Evolutionary conservation across 805 yeast genomes (phyloP).

Genomic region (Cyberlindnera samutprakarnensis): DNA sequence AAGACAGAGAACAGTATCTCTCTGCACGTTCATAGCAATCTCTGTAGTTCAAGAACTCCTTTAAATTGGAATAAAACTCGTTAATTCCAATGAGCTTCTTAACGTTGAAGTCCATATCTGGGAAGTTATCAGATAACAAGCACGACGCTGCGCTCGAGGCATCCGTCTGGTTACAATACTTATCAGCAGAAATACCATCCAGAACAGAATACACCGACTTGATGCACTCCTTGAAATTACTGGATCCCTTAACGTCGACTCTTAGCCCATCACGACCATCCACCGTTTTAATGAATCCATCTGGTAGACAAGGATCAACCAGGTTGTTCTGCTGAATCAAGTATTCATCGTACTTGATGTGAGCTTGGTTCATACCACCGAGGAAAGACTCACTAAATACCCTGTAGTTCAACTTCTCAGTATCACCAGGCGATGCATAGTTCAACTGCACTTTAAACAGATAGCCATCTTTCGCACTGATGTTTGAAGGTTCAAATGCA

Average conservation of each 20-base stretch:
- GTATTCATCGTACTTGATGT: conserved; percentile 33
- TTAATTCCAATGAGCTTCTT: conserved; percentile 58
- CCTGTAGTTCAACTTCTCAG: conserved; percentile 26
- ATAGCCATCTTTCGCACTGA: conserved; percentile 34
- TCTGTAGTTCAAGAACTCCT: conserved; percentile 33
- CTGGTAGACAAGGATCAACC: conserved; percentile 53
- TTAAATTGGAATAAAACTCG: conserved; percentile 59
- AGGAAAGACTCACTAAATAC: conserved; percentile 50
- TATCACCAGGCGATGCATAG: conserved; percentile 22
- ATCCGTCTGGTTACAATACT: conserved; percentile 17
- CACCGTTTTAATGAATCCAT: conserved; percentile 26
- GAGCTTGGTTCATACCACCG: conserved; percentile 58
- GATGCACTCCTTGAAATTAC: conserved; percentile 43
- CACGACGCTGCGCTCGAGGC: conserved; percentile 32
- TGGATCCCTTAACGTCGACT: conserved; percentile 37
- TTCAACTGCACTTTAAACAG: conserved; percentile 39
- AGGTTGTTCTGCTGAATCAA: conserved; percentile 20
- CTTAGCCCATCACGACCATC: conserved; percentile 8
- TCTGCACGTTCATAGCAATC: conserved; percentile 36
- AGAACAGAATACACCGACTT: conserved; percentile 39
- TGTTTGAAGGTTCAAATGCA: conserved; percentile 45
- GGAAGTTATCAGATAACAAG: conserved; percentile 43
- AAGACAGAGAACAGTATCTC: conserved; percentile 34
- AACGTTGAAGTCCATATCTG: conserved; percentile 48
- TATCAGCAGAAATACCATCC: conserved; percentile 15